These are phyloP conservation scores for Limonomyces culmigenus DNA, from an alignment of 1,284 basidiomycete species.

Conservation along the genomic window DNA sequence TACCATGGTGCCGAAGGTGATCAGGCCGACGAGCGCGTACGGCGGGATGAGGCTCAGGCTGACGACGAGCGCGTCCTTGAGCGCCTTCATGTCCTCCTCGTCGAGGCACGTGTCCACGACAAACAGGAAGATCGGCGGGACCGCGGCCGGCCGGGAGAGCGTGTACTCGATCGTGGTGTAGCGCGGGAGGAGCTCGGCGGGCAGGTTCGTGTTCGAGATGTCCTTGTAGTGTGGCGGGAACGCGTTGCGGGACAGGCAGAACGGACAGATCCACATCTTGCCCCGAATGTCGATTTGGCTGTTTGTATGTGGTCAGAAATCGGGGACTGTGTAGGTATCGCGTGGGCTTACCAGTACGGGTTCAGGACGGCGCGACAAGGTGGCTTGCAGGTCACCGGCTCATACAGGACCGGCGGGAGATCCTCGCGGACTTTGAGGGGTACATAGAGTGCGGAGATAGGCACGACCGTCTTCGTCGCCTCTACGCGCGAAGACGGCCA, in stretches of 20 bases:
- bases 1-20: slow-evolving; percentile 96
- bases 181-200: slow-evolving; percentile 90
- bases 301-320: not conserved
- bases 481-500: slow-evolving; percentile 98
- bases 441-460: slow-evolving; percentile 95
- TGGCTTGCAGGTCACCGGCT: slow-evolving; percentile 96
- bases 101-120: slow-evolving; percentile 97
- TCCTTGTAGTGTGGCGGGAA: slow-evolving; percentile 99
- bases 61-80: slow-evolving; percentile 85
- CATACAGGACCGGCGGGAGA: slow-evolving; percentile 91
- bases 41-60: slow-evolving; percentile 87
- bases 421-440: slow-evolving; percentile 92
- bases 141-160: slow-evolving; percentile 76
- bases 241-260: slow-evolving; percentile 91
- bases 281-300: slow-evolving; percentile 98
- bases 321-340: slow-evolving; percentile 1
- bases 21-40: slow-evolving; percentile 86
- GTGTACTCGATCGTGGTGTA: slow-evolving; percentile 99
- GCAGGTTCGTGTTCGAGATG: slow-evolving; percentile 92
- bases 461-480: slow-evolving; percentile 94
- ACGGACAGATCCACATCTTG: slow-evolving; percentile 99
- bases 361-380: slow-evolving; percentile 96
- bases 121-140: slow-evolving; percentile 93
- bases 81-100: slow-evolving; percentile 88
- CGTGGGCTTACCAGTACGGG: slow-evolving; percentile 70